Base-by-base conservation (phyloP, 2,329 filamentous ascomycete genomes). In the Cercospora janseana region DNA sequence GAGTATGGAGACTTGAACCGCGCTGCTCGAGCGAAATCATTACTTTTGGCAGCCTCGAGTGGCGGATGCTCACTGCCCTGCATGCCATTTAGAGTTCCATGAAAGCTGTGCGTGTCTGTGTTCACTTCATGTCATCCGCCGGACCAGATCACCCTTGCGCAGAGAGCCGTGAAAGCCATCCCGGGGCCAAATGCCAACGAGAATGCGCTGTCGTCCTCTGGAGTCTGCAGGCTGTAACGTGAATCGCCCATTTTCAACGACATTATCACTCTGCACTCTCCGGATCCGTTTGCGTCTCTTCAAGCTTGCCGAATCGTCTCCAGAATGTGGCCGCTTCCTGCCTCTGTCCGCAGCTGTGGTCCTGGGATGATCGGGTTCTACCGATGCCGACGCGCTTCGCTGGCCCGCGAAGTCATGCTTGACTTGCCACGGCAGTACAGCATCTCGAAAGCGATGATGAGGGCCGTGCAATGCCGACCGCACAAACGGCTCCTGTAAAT, bases 131-230 rank as follows among this genome's bases (percentile, higher is more conserved):
- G 10, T 4, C 9, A 40, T 8, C 12, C 18, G 21, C 21, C 28
- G 27, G 5, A 45, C 42, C 10, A 32, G 35, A 18, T 47, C 28
- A 28, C 20, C 40, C 29, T 18, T 37, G 12, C 28, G 38, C 29
- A 23, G 23, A 12, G 10, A 10, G 26, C 38, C 38, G 31, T 28
- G n/a, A 12, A 41, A 37, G 12, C 47, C 20, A 29, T 50, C 38
- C 12, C 16, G n/a, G n/a, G 20, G 40, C 40, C 47, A 50, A 10
- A 45, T 16, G 6, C 40, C 47, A 31, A 31, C 32, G 40, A 50
- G 23, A 20, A 29, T 21, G n/a, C 47, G 41, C 15, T 21, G 47
- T 21, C 47, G 24, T 3, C 40, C 31, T 21, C 27, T 44, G 7
- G 23, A 18, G 16, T n/a, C n/a, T 20, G 28, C 8, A 21, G 20